phyloP scores from a whole-genome alignment of 2,329 filamentous ascomycete genomes.

The Thermomyces lanuginosus region DNA sequence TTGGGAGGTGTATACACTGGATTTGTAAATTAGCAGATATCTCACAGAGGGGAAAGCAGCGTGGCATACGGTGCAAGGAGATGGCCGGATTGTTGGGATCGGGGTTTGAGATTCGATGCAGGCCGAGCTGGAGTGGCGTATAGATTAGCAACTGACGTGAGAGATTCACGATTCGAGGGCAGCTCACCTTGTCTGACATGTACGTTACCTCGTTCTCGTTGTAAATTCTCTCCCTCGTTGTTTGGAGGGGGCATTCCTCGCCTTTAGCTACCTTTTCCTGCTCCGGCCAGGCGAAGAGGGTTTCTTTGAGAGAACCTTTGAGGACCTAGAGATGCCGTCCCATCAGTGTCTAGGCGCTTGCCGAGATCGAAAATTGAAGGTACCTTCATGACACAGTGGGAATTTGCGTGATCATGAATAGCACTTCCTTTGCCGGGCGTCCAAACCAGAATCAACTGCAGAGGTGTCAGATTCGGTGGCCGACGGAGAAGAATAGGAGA shows the following conservation, averaged over 20 bases:
- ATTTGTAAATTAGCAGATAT: slow-evolving; percentile 1
- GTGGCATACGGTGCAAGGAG: slow-evolving; percentile 53
- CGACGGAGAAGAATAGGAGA: background rate
- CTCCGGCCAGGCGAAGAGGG: slow-evolving; percentile 58
- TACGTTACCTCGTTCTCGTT: slow-evolving; percentile 63
- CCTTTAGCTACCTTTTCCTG: slow-evolving; percentile 30
- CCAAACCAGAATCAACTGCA: slow-evolving; percentile 73
- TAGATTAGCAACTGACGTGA: background rate
- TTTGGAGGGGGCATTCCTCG: slow-evolving; percentile 37
- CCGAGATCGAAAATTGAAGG: background rate
- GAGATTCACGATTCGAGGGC: background rate
- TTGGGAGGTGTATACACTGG: slow-evolving; percentile 74
- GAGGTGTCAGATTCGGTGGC: background rate
- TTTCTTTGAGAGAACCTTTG: slow-evolving; percentile 63
- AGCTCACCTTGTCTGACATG: slow-evolving; percentile 56
- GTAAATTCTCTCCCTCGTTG: slow-evolving; percentile 53
- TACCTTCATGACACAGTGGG: slow-evolving; percentile 78
- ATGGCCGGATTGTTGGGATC: slow-evolving; percentile 58
- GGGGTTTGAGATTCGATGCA: slow-evolving; percentile 68
- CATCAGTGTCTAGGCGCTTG: background rate
- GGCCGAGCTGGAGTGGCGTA: slow-evolving; percentile 42
- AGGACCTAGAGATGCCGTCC: slow-evolving; percentile 40
- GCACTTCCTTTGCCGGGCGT: slow-evolving; percentile 65
- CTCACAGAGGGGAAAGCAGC: background rate
- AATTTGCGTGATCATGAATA: slow-evolving; percentile 78